These are phyloP conservation scores for Backusella mclennaniae DNA, from an alignment of 192 early-diverging fungal genomes.

Conservation along the genomic window DNA sequence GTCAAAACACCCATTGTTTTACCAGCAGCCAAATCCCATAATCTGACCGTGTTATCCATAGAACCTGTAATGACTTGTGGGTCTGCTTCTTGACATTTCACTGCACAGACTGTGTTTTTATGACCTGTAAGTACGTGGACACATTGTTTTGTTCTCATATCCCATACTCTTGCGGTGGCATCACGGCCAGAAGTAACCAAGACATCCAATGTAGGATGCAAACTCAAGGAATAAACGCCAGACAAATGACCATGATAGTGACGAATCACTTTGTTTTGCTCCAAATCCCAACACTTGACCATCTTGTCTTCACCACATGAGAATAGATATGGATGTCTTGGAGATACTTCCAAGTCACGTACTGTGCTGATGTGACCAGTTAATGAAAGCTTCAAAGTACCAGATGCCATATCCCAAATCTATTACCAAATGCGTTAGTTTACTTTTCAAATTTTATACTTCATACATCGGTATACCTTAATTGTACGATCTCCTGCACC, in stretches of 20 bases:
- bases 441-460: neutral
- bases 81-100: constrained; percentile 93
- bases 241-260: constrained; percentile 98
- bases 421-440: constrained; percentile 22
- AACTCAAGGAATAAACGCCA: constrained; percentile 86
- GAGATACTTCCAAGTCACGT: constrained; percentile 90
- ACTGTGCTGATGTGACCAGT: constrained; percentile 97
- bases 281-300: constrained; percentile 99
- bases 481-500: constrained; percentile 97
- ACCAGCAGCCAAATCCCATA: constrained; percentile 98
- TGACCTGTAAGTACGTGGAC: constrained; percentile 91
- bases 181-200: constrained; percentile 95
- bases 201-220: constrained; percentile 95
- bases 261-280: constrained; percentile 98
- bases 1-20: constrained; percentile 92
- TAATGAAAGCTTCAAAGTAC: constrained; percentile 90
- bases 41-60: constrained; percentile 88
- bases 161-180: constrained; percentile 95
- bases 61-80: constrained; percentile 95
- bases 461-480: constrained; percentile 60
- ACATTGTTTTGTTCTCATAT: constrained; percentile 95
- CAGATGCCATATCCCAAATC: constrained; percentile 99
- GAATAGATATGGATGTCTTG: constrained; percentile 96
- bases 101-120: constrained; percentile 77
- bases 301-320: constrained; percentile 98